A percentile compares a stretch with the other conserved stretches of the same genome.
Evolutionary conservation across 352 stramenopile genomes (phyloP).

Genomic region (Globisporangium middletonii): DNA sequence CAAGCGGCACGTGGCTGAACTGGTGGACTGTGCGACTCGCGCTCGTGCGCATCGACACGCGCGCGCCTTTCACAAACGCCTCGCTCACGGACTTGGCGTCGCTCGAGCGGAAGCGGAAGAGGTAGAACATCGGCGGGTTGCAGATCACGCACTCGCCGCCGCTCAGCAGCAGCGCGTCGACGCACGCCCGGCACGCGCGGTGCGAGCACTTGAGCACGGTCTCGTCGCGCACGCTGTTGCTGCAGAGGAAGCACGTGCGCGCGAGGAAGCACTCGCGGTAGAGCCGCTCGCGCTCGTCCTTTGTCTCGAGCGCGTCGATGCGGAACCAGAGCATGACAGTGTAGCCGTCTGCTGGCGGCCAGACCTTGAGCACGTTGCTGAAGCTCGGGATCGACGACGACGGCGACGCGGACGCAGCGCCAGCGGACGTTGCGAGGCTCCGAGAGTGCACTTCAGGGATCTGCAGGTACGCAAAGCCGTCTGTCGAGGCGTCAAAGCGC

Average conservation of each 20-base stretch:
- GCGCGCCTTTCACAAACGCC: slow-evolving; percentile 53
- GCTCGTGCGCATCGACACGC: slow-evolving; percentile 64
- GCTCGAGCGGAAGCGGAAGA: slow-evolving; percentile 63
- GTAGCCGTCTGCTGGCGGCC: slow-evolving; percentile 61
- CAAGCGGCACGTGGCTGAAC: slow-evolving; percentile 46
- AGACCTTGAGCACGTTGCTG: slow-evolving; percentile 39
- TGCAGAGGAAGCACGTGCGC: slow-evolving; percentile 56
- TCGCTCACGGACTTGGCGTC: slow-evolving; percentile 68
- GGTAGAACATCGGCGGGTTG: slow-evolving; percentile 67
- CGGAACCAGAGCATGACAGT: slow-evolving; percentile 62
- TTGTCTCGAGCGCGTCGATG: slow-evolving; percentile 45
- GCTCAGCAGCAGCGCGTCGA: slow-evolving; percentile 43
- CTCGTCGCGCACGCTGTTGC: slow-evolving; percentile 36
- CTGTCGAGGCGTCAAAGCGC: slow-evolving; percentile 40
- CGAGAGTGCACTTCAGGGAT: slow-evolving; percentile 52
- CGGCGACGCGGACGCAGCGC: slow-evolving; percentile 9
- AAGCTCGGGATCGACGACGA: slow-evolving; percentile 25
- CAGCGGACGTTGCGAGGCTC: slow-evolving; percentile 3
- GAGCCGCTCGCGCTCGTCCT: slow-evolving; percentile 52
- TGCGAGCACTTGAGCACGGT: slow-evolving; percentile 66
- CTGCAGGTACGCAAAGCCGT: slow-evolving; percentile 64
- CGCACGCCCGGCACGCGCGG: slow-evolving; percentile 42
- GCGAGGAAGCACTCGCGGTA: slow-evolving; percentile 55
- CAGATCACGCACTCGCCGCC: slow-evolving; percentile 66
- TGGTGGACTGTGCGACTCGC: slow-evolving; percentile 35